Base-by-base conservation (phyloP, 1,284 basidiomycete genomes). In the Xerocomus minutiporus region DNA sequence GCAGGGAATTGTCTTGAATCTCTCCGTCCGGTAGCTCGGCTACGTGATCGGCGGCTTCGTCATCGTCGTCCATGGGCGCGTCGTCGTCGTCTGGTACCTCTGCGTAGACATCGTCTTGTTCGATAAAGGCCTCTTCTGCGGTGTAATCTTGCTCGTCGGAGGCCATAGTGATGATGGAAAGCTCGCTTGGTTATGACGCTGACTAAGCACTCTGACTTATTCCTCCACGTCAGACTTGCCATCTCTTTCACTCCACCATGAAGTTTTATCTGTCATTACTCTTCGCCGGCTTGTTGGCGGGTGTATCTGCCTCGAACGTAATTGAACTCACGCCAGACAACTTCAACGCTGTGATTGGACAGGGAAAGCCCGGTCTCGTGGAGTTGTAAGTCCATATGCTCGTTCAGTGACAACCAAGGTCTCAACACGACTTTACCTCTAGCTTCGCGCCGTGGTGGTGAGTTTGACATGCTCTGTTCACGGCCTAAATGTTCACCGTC, bases 391-490 rank as follows among this genome's bases (percentile, higher is more conserved):
- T 80, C n/a, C 8, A 34, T 39, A 4, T 7, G 9, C 11, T 38
- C 20, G 20, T 36, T 52, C 23, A 5, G 32, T 13, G 15, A 11
- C 26, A 17, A 42, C 4, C 0, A 2, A 8, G 26, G 5, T 2
- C 26, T 9, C 40, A 41, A 67, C 54, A 1, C 8, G n/a, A 35
- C 25, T 34, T 15, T 40, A 0, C n/a, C 11, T 43, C 1, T 54
- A 91, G 88, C 71, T 91, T 85, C 61, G 89, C 88, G 23, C 86
- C 88, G 5, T 91, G 88, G 88, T 91, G 86, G 86, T 88, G 75
- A 61, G 85, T 75, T 0, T 34, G 8, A 34, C 12, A 8, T 11
- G 26, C 12, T 44, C 5, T 1, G 2, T 46, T 34, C 26, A 3
- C 11, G 2, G 7, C 12, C 28, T 20, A 15, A 17, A 1, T 23